Evolutionary conservation across 352 stramenopile genomes (phyloP), one percentile per base, ranked within the genome.

Genomic region (Phytopythium vexans): DNA sequence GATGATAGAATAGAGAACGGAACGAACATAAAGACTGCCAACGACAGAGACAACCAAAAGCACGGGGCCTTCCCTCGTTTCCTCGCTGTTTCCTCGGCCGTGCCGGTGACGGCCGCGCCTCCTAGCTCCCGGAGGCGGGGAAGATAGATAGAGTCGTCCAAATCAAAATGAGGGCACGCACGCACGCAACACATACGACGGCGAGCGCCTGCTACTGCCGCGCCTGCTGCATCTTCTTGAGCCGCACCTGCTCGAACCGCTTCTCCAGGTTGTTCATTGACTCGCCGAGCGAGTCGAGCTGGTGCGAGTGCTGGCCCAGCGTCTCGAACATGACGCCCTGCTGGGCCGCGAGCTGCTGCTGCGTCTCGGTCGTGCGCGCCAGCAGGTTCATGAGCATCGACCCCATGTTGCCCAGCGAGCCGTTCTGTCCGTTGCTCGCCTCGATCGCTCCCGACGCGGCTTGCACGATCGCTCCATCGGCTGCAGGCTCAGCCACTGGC

Each of bases 341-440:
- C 45, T 93, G 83, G 15, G 83, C 83, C 5, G 83, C 83, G 33
- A 93, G 74, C 59, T 93, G 83, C 65, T 93, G 83, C 66, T 93
- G 83, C 42, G 83, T 93, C 72, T 93, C 83, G 1, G 83, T 93
- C 15, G 83, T 93, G 27, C 83, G 62, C 14, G 83, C 83, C 31
- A 93, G 71, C 55, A 93, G 52, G 64, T 93, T 93, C 83, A 93
- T 93, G 48, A 93, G 77, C 83, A 93, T 93, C 6, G 80, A 87
- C 41, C 83, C 83, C 83, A 93, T 93, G 72, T 91, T 93, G 48
- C 80, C 82, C 10, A 91, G 71, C 34, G 73, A 72, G 47, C 72
- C 72, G 47, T 86, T 64, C 57, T 77, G 66, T 62, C 86, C 72
- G 11, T 69, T 74, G 32, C 79, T 70, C 6, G 86, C 76, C 49